Conservation (phyloP, 2,329 filamentous ascomycete species). For the Aspergillus floridensis region DNA sequence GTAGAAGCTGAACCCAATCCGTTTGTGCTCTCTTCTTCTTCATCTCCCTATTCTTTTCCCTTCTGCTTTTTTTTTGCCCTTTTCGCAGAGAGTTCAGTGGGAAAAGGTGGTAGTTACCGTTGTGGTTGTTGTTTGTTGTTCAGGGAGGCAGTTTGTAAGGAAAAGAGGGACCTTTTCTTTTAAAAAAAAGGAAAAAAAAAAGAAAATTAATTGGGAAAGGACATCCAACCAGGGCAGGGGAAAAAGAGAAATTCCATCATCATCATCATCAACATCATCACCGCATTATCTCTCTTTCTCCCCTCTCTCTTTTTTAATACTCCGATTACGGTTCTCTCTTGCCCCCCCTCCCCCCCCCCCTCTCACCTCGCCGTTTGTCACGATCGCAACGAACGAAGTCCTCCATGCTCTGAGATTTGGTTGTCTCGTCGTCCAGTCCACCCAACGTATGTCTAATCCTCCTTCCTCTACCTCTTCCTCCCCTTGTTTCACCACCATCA, state of each 20-base stretch:
- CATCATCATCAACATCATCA: conserved; percentile 15
- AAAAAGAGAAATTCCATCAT: conserved; percentile 15
- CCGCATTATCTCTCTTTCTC: conserved; percentile 6
- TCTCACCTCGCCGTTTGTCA: conserved; percentile 11
- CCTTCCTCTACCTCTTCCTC: not conserved
- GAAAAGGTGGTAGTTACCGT: conserved; percentile 7
- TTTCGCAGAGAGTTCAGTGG: conserved; percentile 5
- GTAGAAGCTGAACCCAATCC: too few relatives aligned
- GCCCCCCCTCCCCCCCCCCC: conserved; percentile 10
- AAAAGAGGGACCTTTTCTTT: conserved; percentile 11
- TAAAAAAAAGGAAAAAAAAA: conserved; percentile 13
- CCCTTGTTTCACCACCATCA: not conserved
- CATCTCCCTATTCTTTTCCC: not conserved
- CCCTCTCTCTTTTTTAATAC: not conserved
- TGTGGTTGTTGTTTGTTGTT: conserved; percentile 9
- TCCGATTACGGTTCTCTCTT: not conserved
- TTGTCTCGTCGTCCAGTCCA: conserved; percentile 20
- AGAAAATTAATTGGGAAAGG: conserved; percentile 14
- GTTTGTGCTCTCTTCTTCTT: conserved; percentile 5
- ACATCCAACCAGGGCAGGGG: conserved; percentile 11
- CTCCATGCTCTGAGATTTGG: conserved; percentile 24
- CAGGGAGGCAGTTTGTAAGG: conserved; percentile 24
- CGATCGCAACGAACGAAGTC: conserved; percentile 20
- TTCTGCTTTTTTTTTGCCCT: conserved; percentile 2
- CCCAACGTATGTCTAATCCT: conserved; percentile 21